Percentiles rank a stretch among this genome's conserved stretches.
Evolutionary conservation across 2,329 filamentous ascomycete species (phyloP).

Genomic region (Aspergillus alliaceus): DNA sequence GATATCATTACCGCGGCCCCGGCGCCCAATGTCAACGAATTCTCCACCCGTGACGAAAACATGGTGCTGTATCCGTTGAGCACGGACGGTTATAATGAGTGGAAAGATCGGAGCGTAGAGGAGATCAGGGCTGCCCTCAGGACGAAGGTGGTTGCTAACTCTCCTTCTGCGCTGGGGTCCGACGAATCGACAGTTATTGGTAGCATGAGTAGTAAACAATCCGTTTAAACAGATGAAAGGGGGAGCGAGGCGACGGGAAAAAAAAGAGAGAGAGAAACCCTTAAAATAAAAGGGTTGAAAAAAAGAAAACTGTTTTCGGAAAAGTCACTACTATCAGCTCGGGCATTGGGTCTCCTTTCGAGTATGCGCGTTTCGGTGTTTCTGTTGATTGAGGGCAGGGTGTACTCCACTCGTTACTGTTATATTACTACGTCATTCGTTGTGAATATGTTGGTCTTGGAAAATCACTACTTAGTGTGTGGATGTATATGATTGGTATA

Average conservation of each 20-base stretch:
- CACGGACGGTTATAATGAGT: conserved; percentile 48
- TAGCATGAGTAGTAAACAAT: conserved; percentile 21
- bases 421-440: not conserved
- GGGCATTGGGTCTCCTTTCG: conserved; percentile 14
- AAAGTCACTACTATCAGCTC: conserved; percentile 12
- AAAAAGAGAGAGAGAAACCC: conserved; percentile 7
- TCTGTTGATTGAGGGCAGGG: conserved; percentile 11
- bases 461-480: not conserved
- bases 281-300: conserved; percentile 11
- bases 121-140: conserved; percentile 47
- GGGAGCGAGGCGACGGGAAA: not conserved
- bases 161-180: conserved; percentile 14
- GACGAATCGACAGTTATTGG: conserved; percentile 25
- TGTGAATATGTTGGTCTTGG: conserved; percentile 3
- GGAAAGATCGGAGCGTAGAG: conserved; percentile 49
- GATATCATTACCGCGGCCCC: conserved; percentile 67
- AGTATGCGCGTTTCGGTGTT: conserved; percentile 31
- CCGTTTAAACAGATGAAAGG: conserved; percentile 13
- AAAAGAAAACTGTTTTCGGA: not conserved
- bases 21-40: conserved; percentile 53
- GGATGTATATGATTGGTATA: not conserved
- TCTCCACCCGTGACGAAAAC: conserved; percentile 40
- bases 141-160: conserved; percentile 35
- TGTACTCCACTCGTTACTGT: conserved; percentile 6
- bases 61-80: conserved; percentile 41